Evolutionary conservation across 345 rosid genomes (phyloP), one percentile per base, ranked within the genome.

Genomic region (Psidium guajava): DNA sequence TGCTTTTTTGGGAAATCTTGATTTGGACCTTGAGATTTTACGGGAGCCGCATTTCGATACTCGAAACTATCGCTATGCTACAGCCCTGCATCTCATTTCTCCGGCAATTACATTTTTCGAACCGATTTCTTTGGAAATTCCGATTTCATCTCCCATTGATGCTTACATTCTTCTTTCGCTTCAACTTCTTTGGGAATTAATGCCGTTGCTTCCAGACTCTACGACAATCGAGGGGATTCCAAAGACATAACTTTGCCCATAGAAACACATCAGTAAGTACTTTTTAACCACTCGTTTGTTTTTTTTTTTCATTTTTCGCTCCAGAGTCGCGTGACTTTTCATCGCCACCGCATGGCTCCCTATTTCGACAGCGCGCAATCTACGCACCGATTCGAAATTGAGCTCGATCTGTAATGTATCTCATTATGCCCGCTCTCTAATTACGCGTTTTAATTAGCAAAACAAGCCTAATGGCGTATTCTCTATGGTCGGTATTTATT

Each of bases 321-420:
- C 2, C 1, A 6, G 5, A 3, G 21, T 28, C 0, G 0, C 0
- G 0, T 0, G 0, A 0, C 1, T 28, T 61, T 61, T 21, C 74
- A 16, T 21, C 11, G 20, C 22, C 74, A 0, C 42, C 22, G 6
- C 22, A 5, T 42, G 0, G 9, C 28, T 42, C 44, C 3, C 1
- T 32, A 2, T 32, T 27, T 64, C 11, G 44, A 32, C 12, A 6
- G 2, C 1, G 22, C 14, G 40, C 15, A 18, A 18, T 59, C 27
- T 2, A 28, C 18, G 36, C 20, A 13, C 0, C 2, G 9, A 36
- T 6, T 28, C 42, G 11, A 7, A 15, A 61, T 61, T 20, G 36
- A 61, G 47, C 0, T 5, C 12, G 12, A 0, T 18, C 3, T 0
- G n/a, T n/a, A n/a, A n/a, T 0, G 3, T 21, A 32, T 15, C 75